Evolutionary conservation across 1,284 basidiomycete genomes (phyloP), one percentile per base, ranked within the genome.

Genomic region (Ceratobasidium sp.): DNA sequence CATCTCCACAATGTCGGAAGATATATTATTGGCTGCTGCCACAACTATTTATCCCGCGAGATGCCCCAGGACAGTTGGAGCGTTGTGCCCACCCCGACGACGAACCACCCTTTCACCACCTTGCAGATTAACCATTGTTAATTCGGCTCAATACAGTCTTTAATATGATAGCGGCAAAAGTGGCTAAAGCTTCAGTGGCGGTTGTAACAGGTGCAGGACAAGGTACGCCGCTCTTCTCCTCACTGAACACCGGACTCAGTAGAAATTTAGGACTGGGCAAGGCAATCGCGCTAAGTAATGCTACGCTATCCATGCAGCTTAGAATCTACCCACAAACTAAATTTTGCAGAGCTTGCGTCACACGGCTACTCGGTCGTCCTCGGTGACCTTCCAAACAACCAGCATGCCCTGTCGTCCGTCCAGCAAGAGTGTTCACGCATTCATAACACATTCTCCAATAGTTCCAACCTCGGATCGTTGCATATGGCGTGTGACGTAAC

Each of bases 151-250:
- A 14, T 46, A 46, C 8, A 4, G 4, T 46, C 13, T 19, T 16
- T 22, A 39, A 5, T 31, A 71, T 71, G 66, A 13, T 48, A 56
- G 54, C 13, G 0, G 13, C 16, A 5, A n/a, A 59, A 19, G 0
- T 58, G 8, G 41, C 27, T 27, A 46, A 43, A 41, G 27, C 56
- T 3, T 58, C 41, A n/a, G 69, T 72, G 8, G 69, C 69, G 19
- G 31, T 72, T 11, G 46, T 72, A 19, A 72, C 69, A 6, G 69
- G 69, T 13, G 69, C 69, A 13, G 69, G 54, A 31, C 56, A 61
- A 62, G 69, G 69, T 72, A 27, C 43, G 62, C 31, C 9, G 24
- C 19, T 19, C 31, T 19, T 7, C n/a, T 13, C 11, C 14, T 49
- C 24, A 49, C 22, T 16, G 5, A 64, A 31, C 19, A 19, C 19